Evolutionary conservation across 1,284 basidiomycete genomes (phyloP), one percentile per base, ranked within the genome.

Genomic region (Tilletia indica): DNA sequence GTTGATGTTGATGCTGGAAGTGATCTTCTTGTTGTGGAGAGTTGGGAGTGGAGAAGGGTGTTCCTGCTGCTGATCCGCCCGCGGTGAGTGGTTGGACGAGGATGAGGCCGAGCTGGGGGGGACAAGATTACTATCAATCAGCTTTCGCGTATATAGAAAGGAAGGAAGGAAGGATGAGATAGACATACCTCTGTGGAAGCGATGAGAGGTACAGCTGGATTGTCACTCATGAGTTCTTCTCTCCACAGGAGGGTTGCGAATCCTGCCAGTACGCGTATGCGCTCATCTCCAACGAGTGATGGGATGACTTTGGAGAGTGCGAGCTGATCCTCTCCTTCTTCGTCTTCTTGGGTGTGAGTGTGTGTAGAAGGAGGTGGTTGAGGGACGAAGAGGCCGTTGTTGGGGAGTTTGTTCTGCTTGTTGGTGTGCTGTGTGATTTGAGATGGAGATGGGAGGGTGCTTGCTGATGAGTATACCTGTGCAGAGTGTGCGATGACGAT

Each of bases 341-440:
- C 25, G 21, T 34, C 31, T 31, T 9, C 58, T 63, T n/a, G n/a
- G 25, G 58, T 19, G n/a, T 54, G 11, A 54, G 16, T 54, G 51
- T 8, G 31, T 64, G 51, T 4, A 3, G 61, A n/a, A 14, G 4
- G 34, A 1, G 31, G 61, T 19, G 34, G 34, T 34, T 64, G 61
- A 25, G 31, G 12, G 36, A 64, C 36, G 61, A 64, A 64, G 61
- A 64, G 61, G 16, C 38, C 61, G 36, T 64, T 64, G 61, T 16
- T 64, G 2, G 12, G 36, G 12, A n/a, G 61, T 14, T 25, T 3
- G n/a, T 8, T 54, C 51, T 25, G 51, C 51, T 54, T 12, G 61
- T 21, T 25, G 36, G 19, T 8, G 61, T 31, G 25, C 2, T 31
- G 31, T 19, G n/a, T 36, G n/a, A 39, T 11, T 39, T 36, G 61